Base-by-base conservation (phyloP, 768 basidiomycete species). In the Mycena floridula region DNA sequence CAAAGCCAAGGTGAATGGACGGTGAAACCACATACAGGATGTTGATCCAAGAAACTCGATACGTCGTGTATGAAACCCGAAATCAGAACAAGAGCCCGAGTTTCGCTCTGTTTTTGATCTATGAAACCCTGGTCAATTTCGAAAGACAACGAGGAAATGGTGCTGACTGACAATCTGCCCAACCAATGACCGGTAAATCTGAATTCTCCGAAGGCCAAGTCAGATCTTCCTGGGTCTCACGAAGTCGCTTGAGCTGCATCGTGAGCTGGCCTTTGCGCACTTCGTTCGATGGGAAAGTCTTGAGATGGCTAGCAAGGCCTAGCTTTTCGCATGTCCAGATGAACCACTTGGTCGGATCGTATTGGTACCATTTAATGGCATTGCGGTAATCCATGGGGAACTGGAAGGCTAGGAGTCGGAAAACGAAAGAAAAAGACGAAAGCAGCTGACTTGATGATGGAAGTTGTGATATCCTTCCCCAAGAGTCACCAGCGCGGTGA, bases 371-470 rank as follows among this genome's bases (percentile, higher is more conserved):
- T 63, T 74, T 89, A 73, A 95, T 90, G 45, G 93, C 92, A 57
- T 94, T 94, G 22, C 92, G 79, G 70, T 92, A 96, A 64, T 96
- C 93, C 88, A 90, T 90, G 8, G 92, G 92, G 78, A 94, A 94
- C 57, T 82, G 74, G 9, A 8, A 38, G 37, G 21, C 20, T 9
- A 38, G 21, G 11, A 38, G 11, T 20, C 9, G 37, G 21, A 38
- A 38, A 21, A 38, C 8, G 9, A 38, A 11, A 22, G 37, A 38
- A 9, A 11, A 9, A 11, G 21, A 22, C 21, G 9, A 16, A 30
- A 9, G 9, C 9, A 9, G 9, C 9, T 11, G 11, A 63, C 59
- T 59, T 79, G 73, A 63, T 76, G 74, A 62, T 77, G 74, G 66
- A 77, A 77, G 62, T 91, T 90, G 70, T 91, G 89, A 63, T 90